Evolutionary conservation across 768 basidiomycete genomes (phyloP), one percentile per base, ranked within the genome.

Genomic region (Phylloporus arenicola): DNA sequence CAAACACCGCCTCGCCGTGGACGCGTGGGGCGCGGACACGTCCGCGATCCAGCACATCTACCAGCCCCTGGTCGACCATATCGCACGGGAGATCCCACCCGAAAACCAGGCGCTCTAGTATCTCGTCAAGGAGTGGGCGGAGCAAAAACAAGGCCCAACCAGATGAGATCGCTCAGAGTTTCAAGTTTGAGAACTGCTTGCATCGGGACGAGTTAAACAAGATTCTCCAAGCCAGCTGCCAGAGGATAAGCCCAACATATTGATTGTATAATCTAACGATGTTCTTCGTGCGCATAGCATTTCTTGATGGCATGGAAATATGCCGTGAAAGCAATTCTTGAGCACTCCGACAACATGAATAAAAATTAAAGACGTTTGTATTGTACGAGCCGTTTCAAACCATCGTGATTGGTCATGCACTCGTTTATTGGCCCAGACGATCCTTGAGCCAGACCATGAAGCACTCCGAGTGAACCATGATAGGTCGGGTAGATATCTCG

Each of bases 1-100:
- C 72, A 91, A 92, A 67, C 82, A 88, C 67, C 78, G 80, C 8
- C 77, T 90, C 22, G 86, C 87, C 3, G 72, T 82, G 39, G 89
- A 91, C 62, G 78, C 83, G 3, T 89, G 88, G 88, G 88, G 88
- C 14, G 77, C 84, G 3, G 84, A 88, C 62, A 79, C 79, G 54
- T 64, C 69, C 11, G 63, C 68, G 31, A 79, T 91, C 41, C 69
- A 70, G 29, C 62, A 77, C 51, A 65, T 84, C 48, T 90, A 87
- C 69, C 63, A 82, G 54, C 86, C 87, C 12, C 69, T 90, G 53
- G 63, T 81, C 51, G 69, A 86, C 38, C 85, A 81, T 55, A 71
- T 89, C 68, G 60, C 76, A 49, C 58, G 78, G 35, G 79, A 83
- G 58, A 72, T 85, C 37, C 77, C 77, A 0, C 65, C 62, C 39